phyloP scores from a whole-genome alignment of 176 grass and related monocot species.

The Eleusine indica region DNA sequence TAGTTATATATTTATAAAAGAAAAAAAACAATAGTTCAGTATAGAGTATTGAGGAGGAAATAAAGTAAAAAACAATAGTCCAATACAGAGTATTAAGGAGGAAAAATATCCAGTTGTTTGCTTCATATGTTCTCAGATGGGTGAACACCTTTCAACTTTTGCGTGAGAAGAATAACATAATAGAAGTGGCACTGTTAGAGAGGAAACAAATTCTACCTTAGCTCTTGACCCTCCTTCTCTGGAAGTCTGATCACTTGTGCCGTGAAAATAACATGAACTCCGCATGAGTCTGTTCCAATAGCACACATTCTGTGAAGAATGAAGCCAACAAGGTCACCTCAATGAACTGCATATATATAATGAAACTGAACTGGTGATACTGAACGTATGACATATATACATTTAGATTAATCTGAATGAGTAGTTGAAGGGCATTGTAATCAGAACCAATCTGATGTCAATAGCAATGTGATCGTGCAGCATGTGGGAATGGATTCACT shows the following conservation, averaged over 20 bases:
- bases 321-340: slow-evolving; percentile 22
- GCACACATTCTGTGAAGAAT: slow-evolving; percentile 48
- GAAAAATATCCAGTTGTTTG: background rate
- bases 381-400: background rate
- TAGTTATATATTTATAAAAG: background rate
- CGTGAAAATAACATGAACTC: slow-evolving; percentile 38
- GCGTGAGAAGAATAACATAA: slow-evolving; percentile 5
- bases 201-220: slow-evolving; percentile 39
- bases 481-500: background rate
- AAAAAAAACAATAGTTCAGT: background rate
- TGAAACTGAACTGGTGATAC: background rate
- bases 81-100: background rate
- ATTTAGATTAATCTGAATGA: background rate
- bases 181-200: background rate
- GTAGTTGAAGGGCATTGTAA: background rate
- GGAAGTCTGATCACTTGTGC: slow-evolving; percentile 14
- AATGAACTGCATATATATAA: background rate
- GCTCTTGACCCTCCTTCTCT: slow-evolving; percentile 23
- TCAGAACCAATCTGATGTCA: background rate
- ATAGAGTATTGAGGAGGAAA: background rate
- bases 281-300: slow-evolving; percentile 27
- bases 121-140: background rate
- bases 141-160: background rate
- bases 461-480: background rate
- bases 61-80: background rate